These are phyloP conservation scores for Royoungia palumana DNA, from an alignment of 768 basidiomycete species.

Conservation along the genomic window DNA sequence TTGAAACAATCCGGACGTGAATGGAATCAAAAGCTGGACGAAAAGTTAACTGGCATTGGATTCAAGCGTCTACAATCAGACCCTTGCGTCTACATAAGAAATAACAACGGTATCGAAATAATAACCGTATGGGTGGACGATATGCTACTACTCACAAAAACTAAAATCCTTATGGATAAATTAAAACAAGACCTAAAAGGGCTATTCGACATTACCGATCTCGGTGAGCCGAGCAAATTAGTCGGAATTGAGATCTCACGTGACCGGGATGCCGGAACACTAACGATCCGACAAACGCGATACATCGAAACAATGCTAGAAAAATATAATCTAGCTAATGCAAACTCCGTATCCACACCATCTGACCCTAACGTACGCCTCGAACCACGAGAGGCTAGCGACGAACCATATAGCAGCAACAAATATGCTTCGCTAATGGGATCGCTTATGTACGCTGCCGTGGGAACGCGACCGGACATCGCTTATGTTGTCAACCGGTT, in stretches of 20 bases:
- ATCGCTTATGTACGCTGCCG: conserved; percentile 22
- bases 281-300: background rate
- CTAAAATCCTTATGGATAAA: background rate
- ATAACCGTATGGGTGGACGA: too few relatives aligned
- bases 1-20: conserved; percentile 28
- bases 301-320: conserved; percentile 6
- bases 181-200: background rate
- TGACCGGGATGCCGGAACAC: background rate
- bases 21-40: conserved; percentile 30
- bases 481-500: too few relatives aligned
- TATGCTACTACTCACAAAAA: background rate
- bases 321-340: background rate
- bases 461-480: too few relatives aligned
- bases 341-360: conserved; percentile 5
- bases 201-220: too few relatives aligned
- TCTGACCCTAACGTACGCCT: background rate
- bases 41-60: background rate
- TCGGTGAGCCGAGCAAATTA: too few relatives aligned
- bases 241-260: conserved; percentile 3
- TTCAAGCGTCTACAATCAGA: background rate
- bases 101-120: background rate
- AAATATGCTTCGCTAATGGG: conserved; percentile 9
- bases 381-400: background rate
- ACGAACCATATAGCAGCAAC: fast-evolving
- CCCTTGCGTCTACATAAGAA: conserved; percentile 1